Evolutionary conservation across 2,329 filamentous ascomycete genomes (phyloP).

Genomic region (Fusarium sp.): DNA sequence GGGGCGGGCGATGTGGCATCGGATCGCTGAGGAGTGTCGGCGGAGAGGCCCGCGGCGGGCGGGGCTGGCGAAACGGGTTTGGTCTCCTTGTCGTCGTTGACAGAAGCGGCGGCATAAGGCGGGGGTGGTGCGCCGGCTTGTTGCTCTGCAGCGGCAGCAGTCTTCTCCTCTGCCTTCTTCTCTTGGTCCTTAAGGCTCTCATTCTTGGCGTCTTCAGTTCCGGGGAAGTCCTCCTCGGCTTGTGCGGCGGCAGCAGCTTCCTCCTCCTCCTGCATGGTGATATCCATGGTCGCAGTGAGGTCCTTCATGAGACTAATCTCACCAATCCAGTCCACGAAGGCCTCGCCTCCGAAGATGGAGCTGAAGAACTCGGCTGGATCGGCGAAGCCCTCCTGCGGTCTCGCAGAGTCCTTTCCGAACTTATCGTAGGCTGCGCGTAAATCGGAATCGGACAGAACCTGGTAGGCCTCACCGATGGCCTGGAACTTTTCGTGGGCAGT

Average conservation of each 20-base stretch:
- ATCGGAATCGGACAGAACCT: constrained; percentile 87
- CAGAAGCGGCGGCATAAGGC: constrained; percentile 51
- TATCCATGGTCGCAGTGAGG: constrained; percentile 97
- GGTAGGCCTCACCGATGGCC: constrained; percentile 78
- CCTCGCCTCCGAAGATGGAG: constrained; percentile 97
- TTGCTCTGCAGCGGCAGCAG: constrained; percentile 43
- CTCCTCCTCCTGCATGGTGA: constrained; percentile 86
- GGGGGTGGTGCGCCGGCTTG: constrained; percentile 47
- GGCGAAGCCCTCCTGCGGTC: constrained; percentile 91
- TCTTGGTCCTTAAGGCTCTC: constrained; percentile 62
- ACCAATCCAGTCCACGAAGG: constrained; percentile 95
- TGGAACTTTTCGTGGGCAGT: constrained; percentile 96
- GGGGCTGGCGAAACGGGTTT: constrained; percentile 41
- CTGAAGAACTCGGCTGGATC: constrained; percentile 98
- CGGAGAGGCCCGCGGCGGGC: constrained; percentile 29
- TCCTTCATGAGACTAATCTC: constrained; percentile 99
- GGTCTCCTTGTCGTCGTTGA: constrained; percentile 53
- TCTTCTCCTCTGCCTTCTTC: constrained; percentile 35
- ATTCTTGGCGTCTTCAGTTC: constrained; percentile 66
- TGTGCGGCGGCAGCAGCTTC: constrained; percentile 63
- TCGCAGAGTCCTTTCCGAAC: constrained; percentile 93
- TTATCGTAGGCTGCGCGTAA: constrained; percentile 95
- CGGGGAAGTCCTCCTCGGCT: constrained; percentile 67
- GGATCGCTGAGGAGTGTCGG: constrained; percentile 44
- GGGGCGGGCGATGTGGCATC: constrained; percentile 55